Percentiles rank a stretch among this genome's conserved stretches.
Evolutionary conservation across 768 basidiomycete species (phyloP).

Genomic region (Pulveroboletus sp.): DNA sequence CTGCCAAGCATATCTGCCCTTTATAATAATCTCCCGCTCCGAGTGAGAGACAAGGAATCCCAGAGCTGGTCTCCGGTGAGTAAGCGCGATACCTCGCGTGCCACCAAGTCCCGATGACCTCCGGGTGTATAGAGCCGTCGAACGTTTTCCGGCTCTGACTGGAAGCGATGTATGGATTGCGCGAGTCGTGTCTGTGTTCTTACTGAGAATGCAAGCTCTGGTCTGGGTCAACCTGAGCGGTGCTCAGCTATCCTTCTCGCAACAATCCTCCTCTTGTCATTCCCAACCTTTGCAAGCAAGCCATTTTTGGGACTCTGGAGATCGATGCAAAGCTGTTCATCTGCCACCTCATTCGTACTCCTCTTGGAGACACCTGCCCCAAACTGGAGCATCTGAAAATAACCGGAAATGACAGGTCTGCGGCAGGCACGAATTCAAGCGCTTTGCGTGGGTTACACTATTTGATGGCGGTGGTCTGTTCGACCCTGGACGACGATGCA

Average conservation of each 20-base stretch:
- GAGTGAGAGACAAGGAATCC: constrained; percentile 8
- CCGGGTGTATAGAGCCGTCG: constrained; percentile 14
- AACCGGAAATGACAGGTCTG: constrained; percentile 17
- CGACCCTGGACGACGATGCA: constrained; percentile 20
- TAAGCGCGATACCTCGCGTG: neutral
- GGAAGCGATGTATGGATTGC: constrained; percentile 17
- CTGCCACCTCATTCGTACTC: constrained; percentile 1
- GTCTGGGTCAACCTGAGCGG: neutral
- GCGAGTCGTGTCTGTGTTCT: constrained; percentile 15
- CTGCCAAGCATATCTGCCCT: constrained; percentile 9
- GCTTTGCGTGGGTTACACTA: constrained; percentile 10
- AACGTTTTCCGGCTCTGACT: constrained; percentile 13
- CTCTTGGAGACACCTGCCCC: constrained; percentile 16
- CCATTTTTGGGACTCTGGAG: no score
- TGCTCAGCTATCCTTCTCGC: constrained; percentile 8
- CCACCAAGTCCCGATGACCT: neutral
- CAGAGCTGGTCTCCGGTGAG: constrained; percentile 21
- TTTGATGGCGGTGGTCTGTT: constrained; percentile 15
- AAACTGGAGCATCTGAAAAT: constrained; percentile 18
- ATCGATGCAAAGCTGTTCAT: constrained; percentile 20
- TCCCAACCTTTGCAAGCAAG: constrained; percentile 21
- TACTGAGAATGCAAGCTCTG: neutral
- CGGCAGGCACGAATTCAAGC: constrained; percentile 10
- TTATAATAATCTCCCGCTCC: constrained; percentile 15
- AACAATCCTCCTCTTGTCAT: constrained; percentile 20